Conservation (phyloP, 2,329 filamentous ascomycete species). For the Ustilaginoidea virens region DNA sequence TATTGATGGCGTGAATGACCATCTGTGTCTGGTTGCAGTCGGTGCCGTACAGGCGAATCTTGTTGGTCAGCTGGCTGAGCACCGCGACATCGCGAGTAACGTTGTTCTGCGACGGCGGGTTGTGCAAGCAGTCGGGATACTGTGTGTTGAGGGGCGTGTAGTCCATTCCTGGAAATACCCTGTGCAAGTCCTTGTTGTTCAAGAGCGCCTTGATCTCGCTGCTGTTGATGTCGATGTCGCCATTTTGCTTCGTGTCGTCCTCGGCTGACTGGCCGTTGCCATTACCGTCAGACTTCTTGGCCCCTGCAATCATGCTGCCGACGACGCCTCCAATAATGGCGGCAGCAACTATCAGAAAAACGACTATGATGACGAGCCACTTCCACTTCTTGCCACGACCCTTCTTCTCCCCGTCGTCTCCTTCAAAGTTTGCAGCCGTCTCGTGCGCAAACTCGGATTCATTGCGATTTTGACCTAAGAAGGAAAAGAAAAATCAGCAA, state of each 20-base stretch:
- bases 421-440: conserved; percentile 7
- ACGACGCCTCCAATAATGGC: conserved; percentile 61
- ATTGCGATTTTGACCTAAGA: conserved; percentile 1
- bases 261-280: conserved; percentile 29
- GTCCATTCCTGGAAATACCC: conserved; percentile 88
- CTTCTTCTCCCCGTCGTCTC: conserved; percentile 21
- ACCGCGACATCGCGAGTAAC: conserved; percentile 83
- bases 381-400: conserved; percentile 49
- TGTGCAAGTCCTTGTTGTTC: conserved; percentile 70
- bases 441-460: conserved; percentile 6
- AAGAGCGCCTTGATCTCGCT: conserved; percentile 66
- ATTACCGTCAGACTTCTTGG: conserved; percentile 19
- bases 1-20: conserved; percentile 68
- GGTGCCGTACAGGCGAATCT: conserved; percentile 78
- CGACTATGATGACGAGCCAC: conserved; percentile 49
- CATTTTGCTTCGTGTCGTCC: conserved; percentile 45
- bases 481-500: no score
- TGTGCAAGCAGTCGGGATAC: conserved; percentile 65
- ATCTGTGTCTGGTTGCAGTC: conserved; percentile 97
- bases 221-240: conserved; percentile 61
- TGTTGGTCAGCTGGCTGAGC: conserved; percentile 77
- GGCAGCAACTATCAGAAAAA: conserved; percentile 51
- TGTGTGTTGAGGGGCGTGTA: conserved; percentile 88
- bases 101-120: conserved; percentile 83
- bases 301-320: conserved; percentile 53